These are phyloP conservation scores for Macrocystidia cucumis DNA, from an alignment of 1,284 basidiomycete species.

Conservation along the genomic window DNA sequence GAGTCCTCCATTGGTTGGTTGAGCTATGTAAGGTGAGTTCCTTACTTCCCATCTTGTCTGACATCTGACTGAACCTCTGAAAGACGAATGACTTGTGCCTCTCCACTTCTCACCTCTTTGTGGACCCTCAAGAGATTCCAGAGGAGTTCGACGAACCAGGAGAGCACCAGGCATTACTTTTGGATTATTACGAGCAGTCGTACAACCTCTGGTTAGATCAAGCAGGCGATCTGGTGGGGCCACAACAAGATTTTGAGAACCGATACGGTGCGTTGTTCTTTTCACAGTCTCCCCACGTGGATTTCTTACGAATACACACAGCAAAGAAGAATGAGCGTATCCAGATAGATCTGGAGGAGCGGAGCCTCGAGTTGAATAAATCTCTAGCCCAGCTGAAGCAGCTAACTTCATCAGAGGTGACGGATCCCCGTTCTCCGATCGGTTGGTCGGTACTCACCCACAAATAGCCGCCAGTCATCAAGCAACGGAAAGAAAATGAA, in stretches of 20 bases:
- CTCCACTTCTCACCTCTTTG: no score
- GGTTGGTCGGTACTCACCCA: conserved; percentile 6
- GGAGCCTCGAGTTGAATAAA: conserved; percentile 36
- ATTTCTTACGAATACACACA: conserved; percentile 18
- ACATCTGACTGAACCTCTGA: no score
- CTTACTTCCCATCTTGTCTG: no score
- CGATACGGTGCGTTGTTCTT: conserved; percentile 53
- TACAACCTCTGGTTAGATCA: conserved; percentile 70
- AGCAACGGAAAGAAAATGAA: conserved; percentile 48
- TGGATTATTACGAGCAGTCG: conserved; percentile 65
- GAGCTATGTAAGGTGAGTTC: conserved; percentile 65
- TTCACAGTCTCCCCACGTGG: neutral
- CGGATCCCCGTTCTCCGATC: neutral
- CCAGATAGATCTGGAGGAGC: conserved; percentile 50
- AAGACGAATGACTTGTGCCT: no score
- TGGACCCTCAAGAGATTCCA: conserved; percentile 46
- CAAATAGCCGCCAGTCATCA: conserved; percentile 57
- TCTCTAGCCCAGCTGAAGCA: conserved; percentile 47
- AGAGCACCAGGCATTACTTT: conserved; percentile 68
- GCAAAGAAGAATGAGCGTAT: conserved; percentile 62
- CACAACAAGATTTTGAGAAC: conserved; percentile 62
- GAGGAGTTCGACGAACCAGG: conserved; percentile 67
- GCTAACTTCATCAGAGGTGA: conserved; percentile 52
- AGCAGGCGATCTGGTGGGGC: conserved; percentile 64
- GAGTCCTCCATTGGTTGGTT: conserved; percentile 83